Evolutionary conservation across 352 stramenopile species (phyloP), one percentile per base, ranked within the genome.

Genomic region (Pythium aristosporum): DNA sequence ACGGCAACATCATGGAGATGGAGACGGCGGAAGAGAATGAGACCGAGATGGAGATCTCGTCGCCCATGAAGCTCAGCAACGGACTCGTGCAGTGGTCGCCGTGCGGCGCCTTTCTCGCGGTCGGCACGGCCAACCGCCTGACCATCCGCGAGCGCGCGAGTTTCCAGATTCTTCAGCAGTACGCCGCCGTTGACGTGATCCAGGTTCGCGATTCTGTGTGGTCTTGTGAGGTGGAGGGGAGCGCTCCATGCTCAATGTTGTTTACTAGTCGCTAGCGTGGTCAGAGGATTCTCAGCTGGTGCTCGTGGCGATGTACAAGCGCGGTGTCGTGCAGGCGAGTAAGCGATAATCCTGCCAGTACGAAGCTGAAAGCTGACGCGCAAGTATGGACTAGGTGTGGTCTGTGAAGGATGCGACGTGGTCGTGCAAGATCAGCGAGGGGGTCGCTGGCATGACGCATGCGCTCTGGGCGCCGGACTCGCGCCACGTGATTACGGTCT

Each of bases 391-490:
- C 3, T 55, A 77, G 72, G 65, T 91, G 21, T 91, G 80, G 82
- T 88, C 82, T 0, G 74, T 88, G 16, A 69, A 75, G 25, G 84
- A 92, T 70, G 57, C 71, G 2, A 87, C 80, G 16, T 91, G 76
- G 73, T 82, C 60, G 10, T 89, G 80, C 63, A 89, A 85, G 61
- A 92, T 94, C 57, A 88, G 46, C 9, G 86, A 94, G 65, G 86
- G 84, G 11, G 69, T 93, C 6, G 82, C 77, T 28, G 84, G 84
- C 11, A 73, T 92, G 55, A 76, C 69, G 6, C 72, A 69, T 39
- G 76, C 68, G 3, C 63, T 72, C 41, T 94, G 85, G 85, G 65
- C 69, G 0, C 80, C 85, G 0, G 83, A 89, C 37, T 69, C 80
- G 48, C 77, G 81, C 16, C 85, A 94, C 47, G 55, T 92, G 6